These are phyloP conservation scores for Spiraea crenata DNA, from an alignment of 331 rosid species.

Conservation along the genomic window DNA sequence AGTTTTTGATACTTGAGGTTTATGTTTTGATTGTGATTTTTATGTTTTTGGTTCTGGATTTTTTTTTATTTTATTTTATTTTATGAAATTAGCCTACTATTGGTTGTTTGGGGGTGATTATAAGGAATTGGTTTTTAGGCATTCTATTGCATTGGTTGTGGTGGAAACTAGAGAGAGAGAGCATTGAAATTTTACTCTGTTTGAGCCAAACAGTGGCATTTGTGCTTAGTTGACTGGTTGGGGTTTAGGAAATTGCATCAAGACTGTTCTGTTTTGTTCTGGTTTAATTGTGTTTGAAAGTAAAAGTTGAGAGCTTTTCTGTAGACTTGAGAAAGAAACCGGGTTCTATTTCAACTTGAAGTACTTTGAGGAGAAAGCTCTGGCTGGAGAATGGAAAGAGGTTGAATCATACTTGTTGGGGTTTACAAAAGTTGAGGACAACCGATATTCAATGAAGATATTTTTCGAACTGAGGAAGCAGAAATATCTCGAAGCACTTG, in stretches of 20 bases:
- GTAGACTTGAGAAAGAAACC: constrained; percentile 88
- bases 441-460: constrained; percentile 89
- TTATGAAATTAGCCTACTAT: background rate
- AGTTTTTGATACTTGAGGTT: background rate
- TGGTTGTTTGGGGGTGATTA: background rate
- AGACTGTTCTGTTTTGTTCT: too few species aligned
- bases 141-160: too few species aligned
- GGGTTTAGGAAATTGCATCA: too few species aligned
- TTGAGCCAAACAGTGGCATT: background rate
- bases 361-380: constrained; percentile 88
- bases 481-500: constrained; percentile 93
- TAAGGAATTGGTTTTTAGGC: background rate
- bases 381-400: constrained; percentile 93
- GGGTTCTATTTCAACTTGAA: constrained; percentile 89
- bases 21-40: background rate
- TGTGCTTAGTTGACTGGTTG: background rate
- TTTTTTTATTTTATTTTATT: too few species aligned
- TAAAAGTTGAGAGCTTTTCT: constrained; percentile 2
- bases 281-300: background rate
- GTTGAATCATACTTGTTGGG: constrained; percentile 86
- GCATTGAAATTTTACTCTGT: background rate
- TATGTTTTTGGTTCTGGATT: background rate
- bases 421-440: constrained; percentile 84
- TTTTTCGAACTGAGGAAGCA: constrained; percentile 91
- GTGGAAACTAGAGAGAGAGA: background rate